A percentile compares a stretch with the other conserved stretches of the same genome.
phyloP scores from a whole-genome alignment of 768 basidiomycete species.

The Phylloporus sp. region DNA sequence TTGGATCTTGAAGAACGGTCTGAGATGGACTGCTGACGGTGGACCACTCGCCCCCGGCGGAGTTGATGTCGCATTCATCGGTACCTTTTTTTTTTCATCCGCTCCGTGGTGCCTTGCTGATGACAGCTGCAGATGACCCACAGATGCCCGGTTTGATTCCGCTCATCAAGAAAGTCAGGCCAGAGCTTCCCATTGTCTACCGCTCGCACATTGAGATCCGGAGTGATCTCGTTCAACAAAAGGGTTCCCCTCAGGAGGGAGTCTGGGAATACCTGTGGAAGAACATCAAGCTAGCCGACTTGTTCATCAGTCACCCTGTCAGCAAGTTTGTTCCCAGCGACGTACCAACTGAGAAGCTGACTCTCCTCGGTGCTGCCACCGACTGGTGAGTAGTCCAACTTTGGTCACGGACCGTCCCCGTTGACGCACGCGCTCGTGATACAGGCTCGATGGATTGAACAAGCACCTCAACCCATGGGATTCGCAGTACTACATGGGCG shows the following conservation, averaged over 20 bases:
- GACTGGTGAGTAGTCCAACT: slow-evolving; percentile 57
- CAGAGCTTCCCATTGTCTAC: slow-evolving; percentile 85
- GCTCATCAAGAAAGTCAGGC: slow-evolving; percentile 78
- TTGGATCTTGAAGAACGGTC: slow-evolving; percentile 87
- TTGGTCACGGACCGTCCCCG: slow-evolving; percentile 4
- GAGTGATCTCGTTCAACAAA: slow-evolving; percentile 76
- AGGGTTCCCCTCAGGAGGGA: slow-evolving; percentile 80
- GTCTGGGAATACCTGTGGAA: slow-evolving; percentile 96
- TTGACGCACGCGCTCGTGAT: slow-evolving; percentile 1
- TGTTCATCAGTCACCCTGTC: slow-evolving; percentile 94
- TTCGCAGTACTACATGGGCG: slow-evolving; percentile 84
- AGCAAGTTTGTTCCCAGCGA: slow-evolving; percentile 89
- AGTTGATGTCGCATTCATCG: slow-evolving; percentile 86
- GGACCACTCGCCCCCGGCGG: slow-evolving; percentile 81
- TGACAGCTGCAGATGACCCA: slow-evolving; percentile 59
- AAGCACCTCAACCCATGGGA: slow-evolving; percentile 81
- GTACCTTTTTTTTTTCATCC: slow-evolving; percentile 32
- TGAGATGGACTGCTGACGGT: slow-evolving; percentile 82
- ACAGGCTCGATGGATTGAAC: slow-evolving; percentile 89
- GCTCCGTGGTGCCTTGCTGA: slow-evolving; percentile 7
- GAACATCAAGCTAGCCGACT: slow-evolving; percentile 82
- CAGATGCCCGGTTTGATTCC: slow-evolving; percentile 95
- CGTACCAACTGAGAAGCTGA: slow-evolving; percentile 66
- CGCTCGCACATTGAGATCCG: slow-evolving; percentile 94
- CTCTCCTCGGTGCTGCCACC: slow-evolving; percentile 77